Base-by-base conservation (phyloP, 306 rosid genomes). In the Elaeagnus macrophylla region DNA sequence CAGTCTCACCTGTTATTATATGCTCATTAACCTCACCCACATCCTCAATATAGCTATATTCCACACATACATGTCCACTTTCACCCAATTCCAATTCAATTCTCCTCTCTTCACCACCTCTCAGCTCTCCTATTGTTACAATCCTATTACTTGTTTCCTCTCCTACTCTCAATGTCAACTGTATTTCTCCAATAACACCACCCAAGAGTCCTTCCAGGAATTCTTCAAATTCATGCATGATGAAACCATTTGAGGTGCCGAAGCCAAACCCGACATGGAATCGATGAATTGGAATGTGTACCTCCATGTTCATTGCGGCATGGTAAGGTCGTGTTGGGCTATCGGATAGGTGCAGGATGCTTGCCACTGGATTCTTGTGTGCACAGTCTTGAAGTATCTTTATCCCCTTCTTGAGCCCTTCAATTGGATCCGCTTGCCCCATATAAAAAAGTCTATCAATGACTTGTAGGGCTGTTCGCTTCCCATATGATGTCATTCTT, bases 401-500 rank as follows among this genome's bases (percentile, higher is more conserved):
- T 6, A 85, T 68, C 12, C 88, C 95, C 66, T 86, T 85, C 76
- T 74, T 79, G 48, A 89, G 72, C 58, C 95, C 95, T 67, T 86
- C 95, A 8, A 75, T 56, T 0, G 85, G 82, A 65, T 89, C 95
- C 4, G 95, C 85, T 62, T 89, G 94, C 15, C 94, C 87, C 85
- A 76, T 83, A 65, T 89, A 86, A 66, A 83, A 83, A 45, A 89
- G 78, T 5, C 95, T 86, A 70, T 86, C 95, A 1, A 89, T 85
- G 40, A 89, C 82, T 72, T 85, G 97, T 53, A 80, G 75, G 55
- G 95, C 97, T 0, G 85, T 73, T 65, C 94, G 84, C 57, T 83
- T 85, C 48, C 95, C 97, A 37, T 83, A 85, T 9, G 95, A 79
- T 47, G 95, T 86, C 95, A 89, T 85, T 63, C 95, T 89, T 54